Evolutionary conservation across 2,329 filamentous ascomycete genomes (phyloP).

Genomic region (Fusarium sp.): DNA sequence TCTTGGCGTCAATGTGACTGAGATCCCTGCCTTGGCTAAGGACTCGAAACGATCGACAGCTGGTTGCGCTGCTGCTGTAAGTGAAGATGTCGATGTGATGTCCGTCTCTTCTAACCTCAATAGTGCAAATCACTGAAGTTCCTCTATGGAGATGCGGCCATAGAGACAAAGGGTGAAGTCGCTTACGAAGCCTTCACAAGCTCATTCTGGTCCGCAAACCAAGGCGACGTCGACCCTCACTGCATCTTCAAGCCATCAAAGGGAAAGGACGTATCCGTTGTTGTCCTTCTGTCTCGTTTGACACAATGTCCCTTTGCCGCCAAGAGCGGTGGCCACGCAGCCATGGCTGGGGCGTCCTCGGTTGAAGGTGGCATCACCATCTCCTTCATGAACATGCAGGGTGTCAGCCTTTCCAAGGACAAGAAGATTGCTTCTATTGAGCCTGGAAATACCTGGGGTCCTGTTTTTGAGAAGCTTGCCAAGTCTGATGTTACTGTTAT

Average conservation of each 20-base stretch:
- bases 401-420: conserved; percentile 44
- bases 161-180: conserved; percentile 9
- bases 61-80: conserved; percentile 14
- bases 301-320: conserved; percentile 45
- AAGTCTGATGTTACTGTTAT: conserved; percentile 46
- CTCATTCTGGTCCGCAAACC: conserved; percentile 21
- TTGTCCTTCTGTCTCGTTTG: conserved; percentile 16
- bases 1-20: conserved; percentile 11
- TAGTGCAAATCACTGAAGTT: conserved; percentile 23
- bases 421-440: conserved; percentile 48
- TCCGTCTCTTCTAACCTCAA: neutral
- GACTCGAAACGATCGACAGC: neutral
- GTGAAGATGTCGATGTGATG: neutral
- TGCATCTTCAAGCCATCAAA: conserved; percentile 27
- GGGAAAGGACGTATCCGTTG: conserved; percentile 4
- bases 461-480: conserved; percentile 51
- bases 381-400: conserved; percentile 50
- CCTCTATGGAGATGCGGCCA: conserved; percentile 15
- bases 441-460: conserved; percentile 52
- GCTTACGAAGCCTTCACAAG: conserved; percentile 2
- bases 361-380: conserved; percentile 49
- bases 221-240: conserved; percentile 12
- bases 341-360: conserved; percentile 53
- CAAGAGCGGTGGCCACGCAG: conserved; percentile 58
- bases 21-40: neutral